Percentiles rank a stretch among this genome's conserved stretches.
Conservation (phyloP, 2,329 filamentous ascomycete species). For the Ophioceras dolichostomum region DNA sequence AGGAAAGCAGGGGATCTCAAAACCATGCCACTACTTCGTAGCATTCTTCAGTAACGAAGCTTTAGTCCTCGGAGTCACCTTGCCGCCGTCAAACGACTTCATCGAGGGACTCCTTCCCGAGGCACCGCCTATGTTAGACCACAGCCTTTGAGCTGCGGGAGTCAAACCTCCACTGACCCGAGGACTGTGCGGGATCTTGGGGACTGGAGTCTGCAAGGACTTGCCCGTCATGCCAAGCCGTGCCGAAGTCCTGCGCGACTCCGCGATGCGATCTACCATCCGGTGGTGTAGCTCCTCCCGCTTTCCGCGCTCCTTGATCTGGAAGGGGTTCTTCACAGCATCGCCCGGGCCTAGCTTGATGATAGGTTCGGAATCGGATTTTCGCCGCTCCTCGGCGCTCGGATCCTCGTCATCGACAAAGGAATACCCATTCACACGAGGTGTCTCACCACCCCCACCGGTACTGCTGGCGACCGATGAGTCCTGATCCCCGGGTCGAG, state of each 20-base stretch:
- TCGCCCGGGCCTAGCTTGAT: conserved; percentile 48
- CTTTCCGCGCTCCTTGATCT: conserved; percentile 59
- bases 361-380: conserved; percentile 18
- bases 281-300: conserved; percentile 74
- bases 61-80: conserved; percentile 1
- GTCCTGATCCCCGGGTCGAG: conserved; percentile 50
- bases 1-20: no score
- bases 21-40: neutral
- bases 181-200: conserved; percentile 57
- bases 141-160: conserved; percentile 60
- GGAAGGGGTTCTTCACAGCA: conserved; percentile 67
- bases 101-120: conserved; percentile 9
- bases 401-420: conserved; percentile 79
- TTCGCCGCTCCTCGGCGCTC: conserved; percentile 22
- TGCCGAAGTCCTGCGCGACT: conserved; percentile 53
- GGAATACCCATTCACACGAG: conserved; percentile 82
- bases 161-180: conserved; percentile 48
- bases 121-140: conserved; percentile 44
- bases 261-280: conserved; percentile 73
- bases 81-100: conserved; percentile 3
- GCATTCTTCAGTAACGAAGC: conserved; percentile 2
- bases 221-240: conserved; percentile 48
- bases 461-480: conserved; percentile 34
- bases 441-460: conserved; percentile 59
- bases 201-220: conserved; percentile 47